A percentile compares a stretch with the other conserved stretches of the same genome.
phyloP scores from a whole-genome alignment of 2,329 filamentous ascomycete genomes.

The Pyricularia sp. region DNA sequence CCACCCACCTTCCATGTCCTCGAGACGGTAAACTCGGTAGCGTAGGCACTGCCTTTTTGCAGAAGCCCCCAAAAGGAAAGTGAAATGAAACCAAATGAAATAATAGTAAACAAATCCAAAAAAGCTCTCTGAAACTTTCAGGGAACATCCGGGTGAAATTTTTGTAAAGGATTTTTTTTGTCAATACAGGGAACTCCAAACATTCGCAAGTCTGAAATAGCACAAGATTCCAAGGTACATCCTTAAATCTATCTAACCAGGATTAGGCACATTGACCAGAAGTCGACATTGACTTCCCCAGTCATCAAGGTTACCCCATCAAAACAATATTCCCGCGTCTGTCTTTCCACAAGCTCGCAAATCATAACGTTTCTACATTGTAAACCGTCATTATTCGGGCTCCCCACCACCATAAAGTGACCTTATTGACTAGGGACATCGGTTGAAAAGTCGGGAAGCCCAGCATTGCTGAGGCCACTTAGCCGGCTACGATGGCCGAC shows the following conservation, averaged over 20 bases:
- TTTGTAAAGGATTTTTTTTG: too few relatives aligned
- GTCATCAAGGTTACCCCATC: neutral
- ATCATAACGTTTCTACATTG: neutral
- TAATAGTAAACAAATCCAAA: too few relatives aligned
- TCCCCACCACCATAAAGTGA: neutral
- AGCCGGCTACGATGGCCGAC: conserved; percentile 32
- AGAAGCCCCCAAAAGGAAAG: too few relatives aligned
- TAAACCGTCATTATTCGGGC: neutral
- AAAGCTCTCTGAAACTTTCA: too few relatives aligned
- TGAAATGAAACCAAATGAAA: too few relatives aligned
- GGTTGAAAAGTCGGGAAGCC: neutral
- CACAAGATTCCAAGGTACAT: neutral
- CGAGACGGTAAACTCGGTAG: too few relatives aligned
- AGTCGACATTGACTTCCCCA: neutral
- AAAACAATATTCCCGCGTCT: neutral
- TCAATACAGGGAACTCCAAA: neutral
- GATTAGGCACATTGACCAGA: neutral
- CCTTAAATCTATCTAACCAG: too few relatives aligned
- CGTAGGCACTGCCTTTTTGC: too few relatives aligned
- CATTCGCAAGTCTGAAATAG: neutral
- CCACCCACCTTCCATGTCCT: neutral
- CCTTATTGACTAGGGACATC: neutral
- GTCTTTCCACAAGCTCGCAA: neutral
- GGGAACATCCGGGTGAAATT: too few relatives aligned
- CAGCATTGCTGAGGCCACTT: neutral